A percentile compares a stretch with the other conserved stretches of the same genome.
These are phyloP conservation scores for Arthrinium phaeospermum DNA, from an alignment of 2,329 filamentous ascomycete species.

Conservation along the genomic window DNA sequence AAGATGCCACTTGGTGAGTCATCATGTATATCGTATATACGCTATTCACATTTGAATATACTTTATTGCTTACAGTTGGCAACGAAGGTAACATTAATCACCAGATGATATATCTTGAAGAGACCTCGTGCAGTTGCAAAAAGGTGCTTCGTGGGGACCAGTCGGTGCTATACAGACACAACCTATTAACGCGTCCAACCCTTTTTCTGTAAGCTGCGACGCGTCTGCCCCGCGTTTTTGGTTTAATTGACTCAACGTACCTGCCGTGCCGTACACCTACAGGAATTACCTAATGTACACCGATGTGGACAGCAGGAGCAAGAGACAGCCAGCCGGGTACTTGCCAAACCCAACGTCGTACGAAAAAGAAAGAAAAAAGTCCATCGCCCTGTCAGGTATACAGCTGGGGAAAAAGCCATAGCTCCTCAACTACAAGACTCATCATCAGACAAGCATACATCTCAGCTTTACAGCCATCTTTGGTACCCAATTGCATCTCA, in stretches of 20 bases:
- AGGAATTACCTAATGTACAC: background rate
- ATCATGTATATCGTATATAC: background rate
- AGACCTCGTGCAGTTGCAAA: background rate
- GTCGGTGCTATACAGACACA: background rate
- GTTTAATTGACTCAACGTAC: background rate
- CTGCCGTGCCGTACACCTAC: background rate
- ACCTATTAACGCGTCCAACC: background rate
- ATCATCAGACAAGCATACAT: background rate
- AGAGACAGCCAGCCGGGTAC: background rate
- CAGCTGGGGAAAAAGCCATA: background rate
- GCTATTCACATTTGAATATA: background rate
- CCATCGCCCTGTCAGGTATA: background rate
- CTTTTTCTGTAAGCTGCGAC: background rate
- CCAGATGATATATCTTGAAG: background rate
- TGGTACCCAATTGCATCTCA: background rate
- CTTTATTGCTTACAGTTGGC: background rate
- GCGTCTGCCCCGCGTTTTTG: constrained; percentile 8
- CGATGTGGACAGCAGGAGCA: background rate
- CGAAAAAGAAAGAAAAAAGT: background rate
- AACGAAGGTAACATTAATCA: background rate
- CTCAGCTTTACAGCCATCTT: background rate
- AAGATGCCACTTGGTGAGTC: background rate
- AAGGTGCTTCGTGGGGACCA: background rate
- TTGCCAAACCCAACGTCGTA: background rate
- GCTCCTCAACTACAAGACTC: background rate